Evolutionary conservation across 2,329 filamentous ascomycete genomes (phyloP).

Genomic region (Fusarium gaditjirri): DNA sequence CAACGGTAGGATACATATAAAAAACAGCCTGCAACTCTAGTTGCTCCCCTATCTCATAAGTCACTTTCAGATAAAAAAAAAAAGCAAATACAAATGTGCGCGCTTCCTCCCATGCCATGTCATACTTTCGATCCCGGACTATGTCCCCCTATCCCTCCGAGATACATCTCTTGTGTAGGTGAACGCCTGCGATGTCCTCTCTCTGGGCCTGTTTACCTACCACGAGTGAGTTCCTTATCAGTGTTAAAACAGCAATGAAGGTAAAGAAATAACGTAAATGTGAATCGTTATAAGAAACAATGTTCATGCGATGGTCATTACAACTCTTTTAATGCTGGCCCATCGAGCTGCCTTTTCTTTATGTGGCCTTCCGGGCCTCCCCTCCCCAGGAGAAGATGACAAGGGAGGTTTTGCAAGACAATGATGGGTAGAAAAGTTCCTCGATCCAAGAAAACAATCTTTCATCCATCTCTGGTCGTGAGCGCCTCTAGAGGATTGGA

Average conservation of each 20-base stretch:
- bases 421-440: constrained; percentile 25
- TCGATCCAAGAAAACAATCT: constrained; percentile 33
- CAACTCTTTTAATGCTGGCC: constrained; percentile 51
- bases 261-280: constrained; percentile 45
- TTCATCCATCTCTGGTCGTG: constrained; percentile 20
- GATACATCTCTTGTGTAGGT: constrained; percentile 30
- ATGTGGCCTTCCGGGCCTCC: constrained; percentile 10
- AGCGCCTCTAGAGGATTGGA: constrained; percentile 72
- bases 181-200: constrained; percentile 33
- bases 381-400: constrained; percentile 33
- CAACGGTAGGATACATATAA: constrained; percentile 37
- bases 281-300: constrained; percentile 50
- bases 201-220: constrained; percentile 31
- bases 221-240: constrained; percentile 35
- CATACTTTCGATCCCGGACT: constrained; percentile 34
- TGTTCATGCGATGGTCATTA: constrained; percentile 56
- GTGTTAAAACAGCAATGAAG: constrained; percentile 39
- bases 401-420: constrained; percentile 22
- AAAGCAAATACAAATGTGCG: constrained; percentile 27
- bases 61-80: constrained; percentile 31
- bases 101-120: constrained; percentile 42
- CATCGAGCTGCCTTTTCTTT: constrained; percentile 31
- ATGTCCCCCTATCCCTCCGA: constrained; percentile 27
- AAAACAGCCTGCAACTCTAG: constrained; percentile 34
- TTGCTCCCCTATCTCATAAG: constrained; percentile 39